Base-by-base conservation (phyloP, 768 basidiomycete genomes). In the Lactifluus volemus region DNA sequence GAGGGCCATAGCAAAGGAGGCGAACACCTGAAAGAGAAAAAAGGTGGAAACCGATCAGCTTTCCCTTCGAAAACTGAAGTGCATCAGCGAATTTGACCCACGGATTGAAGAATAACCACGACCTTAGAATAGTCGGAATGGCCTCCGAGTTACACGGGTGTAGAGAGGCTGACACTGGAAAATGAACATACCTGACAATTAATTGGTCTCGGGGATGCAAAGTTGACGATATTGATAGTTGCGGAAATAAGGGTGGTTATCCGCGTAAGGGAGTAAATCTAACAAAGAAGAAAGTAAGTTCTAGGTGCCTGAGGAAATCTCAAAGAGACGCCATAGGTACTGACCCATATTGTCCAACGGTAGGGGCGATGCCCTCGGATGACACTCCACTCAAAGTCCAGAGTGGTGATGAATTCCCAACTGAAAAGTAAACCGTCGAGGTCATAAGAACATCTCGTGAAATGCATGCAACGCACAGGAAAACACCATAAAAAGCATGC, bases 181-280 rank as follows among this genome's bases (percentile, higher is more conserved):
- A 54, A 1, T 30, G 11, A 0, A 47, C 49, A 7, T n/a, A 60
- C 63, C 29, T 63, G 41, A 50, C 63, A 63, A n/a, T 63, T 34
- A 9, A 63, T 52, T 19, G 15, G n/a, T 1, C 4, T 15, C 2
- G 36, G 25, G 10, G 25, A 11, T 5, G 60, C 49, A 14, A 63
- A n/a, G 1, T 49, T 49, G 2, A 63, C 14, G 7, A 60, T 36
- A 7, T 54, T 49, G 0, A 52, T 30, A 9, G 52, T 39, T 7
- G 52, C 53, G 39, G 32, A n/a, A 17, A 54, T 4, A n/a, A 63
- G 53, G 17, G 53, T 14, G 36, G n/a, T 1, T n/a, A 42, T 5
- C 12, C 63, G 59, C 5, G 59, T 52, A 1, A 63, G n/a, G 34
- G 53, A 63, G n/a, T 63, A 63, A 8, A 63, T 25, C 63, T 63